Evolutionary conservation across 768 basidiomycete species (phyloP), one percentile per base, ranked within the genome.

Genomic region (Mycena chlorophos): DNA sequence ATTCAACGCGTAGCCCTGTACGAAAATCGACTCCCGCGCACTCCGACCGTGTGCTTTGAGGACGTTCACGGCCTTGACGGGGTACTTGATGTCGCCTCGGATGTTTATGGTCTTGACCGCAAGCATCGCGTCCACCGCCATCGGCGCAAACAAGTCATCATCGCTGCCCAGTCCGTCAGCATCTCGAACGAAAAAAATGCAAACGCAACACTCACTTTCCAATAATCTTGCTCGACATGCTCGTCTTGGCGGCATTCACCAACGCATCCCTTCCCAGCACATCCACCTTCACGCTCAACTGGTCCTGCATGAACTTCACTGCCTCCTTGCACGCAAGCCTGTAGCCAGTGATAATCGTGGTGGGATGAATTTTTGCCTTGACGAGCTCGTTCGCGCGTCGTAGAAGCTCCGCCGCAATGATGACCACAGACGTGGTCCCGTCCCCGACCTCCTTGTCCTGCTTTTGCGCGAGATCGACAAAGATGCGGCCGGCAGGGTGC

Each of bases 381-480:
- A 99, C 94, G 40, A 99, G 87, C 69, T 98, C 97, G 69, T 98
- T 98, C 52, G 96, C 97, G 51, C 97, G 85, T 58, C 92, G 88
- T 62, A 98, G 80, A 43, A 98, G 84, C 71, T 98, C 97, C n/a
- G 97, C 94, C 51, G 95, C 95, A 68, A 99, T 83, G 63, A 99
- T 91, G 46, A 99, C 97, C 39, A 99, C 97, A 22, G 94, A 98
- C 2, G 97, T 99, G 6, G 97, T 99, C 14, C 97, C 97, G 75
- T 99, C 97, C 31, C 97, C 97, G 10, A 99, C 97, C 74, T 99
- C 97, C 70, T 95, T 97, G 73, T 99, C 97, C 73, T 98, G 95
- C 67, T 98, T 98, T 74, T 98, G 95, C 2, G 97, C 94, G 42
- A 99, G 89, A 73, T 98, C 94, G 45, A 98, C 95, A 62, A 99